Conservation (phyloP, 257 asterid species). For the Nicotiana undulata region DNA sequence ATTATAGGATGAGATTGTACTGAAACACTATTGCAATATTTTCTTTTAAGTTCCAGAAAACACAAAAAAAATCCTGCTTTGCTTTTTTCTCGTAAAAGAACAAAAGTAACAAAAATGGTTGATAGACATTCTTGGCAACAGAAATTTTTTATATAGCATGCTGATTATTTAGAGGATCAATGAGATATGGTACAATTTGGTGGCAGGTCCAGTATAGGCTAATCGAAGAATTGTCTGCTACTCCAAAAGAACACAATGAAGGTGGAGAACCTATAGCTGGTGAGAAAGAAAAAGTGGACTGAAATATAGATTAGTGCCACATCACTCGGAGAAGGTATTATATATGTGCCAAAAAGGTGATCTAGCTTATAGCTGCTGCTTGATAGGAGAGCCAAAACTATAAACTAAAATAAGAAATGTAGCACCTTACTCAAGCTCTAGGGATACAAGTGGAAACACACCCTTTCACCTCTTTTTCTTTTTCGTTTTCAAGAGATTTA, state of each 20-base stretch:
- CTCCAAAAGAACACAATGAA: background rate
- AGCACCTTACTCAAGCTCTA: too few relatives aligned
- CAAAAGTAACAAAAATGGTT: background rate
- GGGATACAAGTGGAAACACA: background rate
- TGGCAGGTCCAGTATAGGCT: background rate
- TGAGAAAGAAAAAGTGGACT: too few relatives aligned
- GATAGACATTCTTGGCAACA: background rate
- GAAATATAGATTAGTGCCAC: background rate
- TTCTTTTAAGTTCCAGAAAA: background rate
- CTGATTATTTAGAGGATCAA: background rate
- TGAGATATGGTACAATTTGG: background rate
- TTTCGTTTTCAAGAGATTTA: background rate
- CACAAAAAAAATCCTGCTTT: background rate
- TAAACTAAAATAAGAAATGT: too few relatives aligned
- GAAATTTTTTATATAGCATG: background rate
- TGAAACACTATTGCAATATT: background rate
- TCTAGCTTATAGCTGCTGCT: background rate
- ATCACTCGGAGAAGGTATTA: too few relatives aligned
- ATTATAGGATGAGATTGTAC: background rate
- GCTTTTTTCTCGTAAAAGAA: background rate
- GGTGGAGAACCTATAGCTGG: background rate
- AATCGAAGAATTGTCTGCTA: background rate
- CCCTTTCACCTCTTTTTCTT: background rate
- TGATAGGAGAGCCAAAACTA: too few relatives aligned
- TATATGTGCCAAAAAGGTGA: background rate